Conservation (phyloP, 2,329 filamentous ascomycete species). For the Neonectria ditissima region DNA sequence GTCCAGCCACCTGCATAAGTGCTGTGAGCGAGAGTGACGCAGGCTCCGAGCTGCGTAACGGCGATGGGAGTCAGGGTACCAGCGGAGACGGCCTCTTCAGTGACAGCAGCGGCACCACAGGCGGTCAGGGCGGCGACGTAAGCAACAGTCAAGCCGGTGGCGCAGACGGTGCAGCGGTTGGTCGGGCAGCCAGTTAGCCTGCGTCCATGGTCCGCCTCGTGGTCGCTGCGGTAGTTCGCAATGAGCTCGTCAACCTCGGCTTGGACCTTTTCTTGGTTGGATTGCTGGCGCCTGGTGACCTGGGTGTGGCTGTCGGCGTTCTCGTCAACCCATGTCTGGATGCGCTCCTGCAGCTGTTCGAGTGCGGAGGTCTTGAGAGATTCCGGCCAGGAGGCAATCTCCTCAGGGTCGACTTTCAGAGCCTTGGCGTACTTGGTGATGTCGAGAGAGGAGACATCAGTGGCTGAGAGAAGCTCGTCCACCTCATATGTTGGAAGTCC, state of each 20-base stretch:
- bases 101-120: constrained; percentile 8
- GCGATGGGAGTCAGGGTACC: neutral
- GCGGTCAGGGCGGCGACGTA: constrained; percentile 10
- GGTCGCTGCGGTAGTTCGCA: neutral
- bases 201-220: constrained; percentile 12
- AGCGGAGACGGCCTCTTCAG: constrained; percentile 14
- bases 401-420: constrained; percentile 1
- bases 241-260: constrained; percentile 2
- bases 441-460: constrained; percentile 12
- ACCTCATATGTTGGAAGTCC: constrained; percentile 6
- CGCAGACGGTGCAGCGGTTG: constrained; percentile 14
- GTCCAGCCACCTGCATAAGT: neutral
- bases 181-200: constrained; percentile 9
- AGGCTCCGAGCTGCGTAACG: neutral
- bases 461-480: neutral
- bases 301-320: neutral
- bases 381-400: constrained; percentile 7
- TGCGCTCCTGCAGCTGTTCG: constrained; percentile 3
- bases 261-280: constrained; percentile 15
- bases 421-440: constrained; percentile 17
- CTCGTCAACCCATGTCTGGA: neutral
- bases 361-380: constrained; percentile 8
- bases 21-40: neutral
- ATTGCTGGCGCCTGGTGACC: neutral
- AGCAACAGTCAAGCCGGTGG: neutral